Evolutionary conservation across 805 yeast species (phyloP).

Genomic region (Babjeviella inositovora): DNA sequence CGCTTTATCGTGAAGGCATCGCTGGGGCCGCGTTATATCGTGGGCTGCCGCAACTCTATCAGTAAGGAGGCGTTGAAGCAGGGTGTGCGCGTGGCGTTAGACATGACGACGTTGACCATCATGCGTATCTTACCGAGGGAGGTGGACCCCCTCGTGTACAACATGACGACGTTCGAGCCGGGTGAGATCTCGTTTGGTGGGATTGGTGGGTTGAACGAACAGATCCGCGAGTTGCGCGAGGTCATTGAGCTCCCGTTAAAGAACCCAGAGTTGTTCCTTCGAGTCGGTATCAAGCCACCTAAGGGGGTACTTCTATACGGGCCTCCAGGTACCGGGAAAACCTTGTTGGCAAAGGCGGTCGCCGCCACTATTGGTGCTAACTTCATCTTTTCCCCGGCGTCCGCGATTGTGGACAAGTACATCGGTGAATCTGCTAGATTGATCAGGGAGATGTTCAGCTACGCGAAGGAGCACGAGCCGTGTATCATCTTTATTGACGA

Average conservation of each 20-base stretch:
- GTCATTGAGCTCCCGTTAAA: conserved; percentile 94
- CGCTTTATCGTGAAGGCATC: conserved; percentile 92
- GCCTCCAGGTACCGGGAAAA: conserved; percentile 98
- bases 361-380: conserved; percentile 98
- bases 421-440: conserved; percentile 96
- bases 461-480: conserved; percentile 96
- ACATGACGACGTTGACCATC: conserved; percentile 93
- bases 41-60: conserved; percentile 90
- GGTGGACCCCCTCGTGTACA: conserved; percentile 94
- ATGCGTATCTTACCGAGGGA: conserved; percentile 96
- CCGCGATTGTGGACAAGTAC: conserved; percentile 95
- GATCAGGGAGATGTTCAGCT: conserved; percentile 94
- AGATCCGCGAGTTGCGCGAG: conserved; percentile 90
- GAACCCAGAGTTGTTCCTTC: conserved; percentile 87
- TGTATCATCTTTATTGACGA: conserved; percentile 98
- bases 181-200: conserved; percentile 91
- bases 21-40: conserved; percentile 94
- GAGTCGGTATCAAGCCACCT: conserved; percentile 98
- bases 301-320: conserved; percentile 94
- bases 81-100: conserved; percentile 93
- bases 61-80: conserved; percentile 70
- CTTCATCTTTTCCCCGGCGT: conserved; percentile 95
- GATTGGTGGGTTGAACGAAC: conserved; percentile 93
- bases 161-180: conserved; percentile 97
- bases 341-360: conserved; percentile 90